These are phyloP conservation scores for Aspergillus pseudoviridinutans DNA, from an alignment of 2,329 filamentous ascomycete species.

Conservation along the genomic window DNA sequence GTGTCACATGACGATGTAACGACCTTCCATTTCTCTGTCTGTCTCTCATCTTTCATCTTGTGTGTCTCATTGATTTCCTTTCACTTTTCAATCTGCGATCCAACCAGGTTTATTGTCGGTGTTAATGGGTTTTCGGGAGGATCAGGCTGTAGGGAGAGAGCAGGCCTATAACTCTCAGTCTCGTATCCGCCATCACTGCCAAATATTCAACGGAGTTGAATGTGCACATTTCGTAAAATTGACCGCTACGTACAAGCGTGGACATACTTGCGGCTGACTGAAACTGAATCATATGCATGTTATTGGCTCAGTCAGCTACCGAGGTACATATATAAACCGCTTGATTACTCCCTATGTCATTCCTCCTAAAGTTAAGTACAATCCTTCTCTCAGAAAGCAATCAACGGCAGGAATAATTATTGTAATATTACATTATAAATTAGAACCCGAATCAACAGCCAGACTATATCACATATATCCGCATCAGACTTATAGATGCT, in stretches of 20 bases:
- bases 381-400: no score
- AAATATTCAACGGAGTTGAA: not conserved
- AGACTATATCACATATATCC: not conserved
- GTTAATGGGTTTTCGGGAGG: not conserved
- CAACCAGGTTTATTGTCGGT: not conserved
- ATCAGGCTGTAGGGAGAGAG: not conserved
- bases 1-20: slow-evolving; percentile 29
- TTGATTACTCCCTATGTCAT: no score
- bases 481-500: not conserved
- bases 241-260: not conserved
- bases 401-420: not conserved
- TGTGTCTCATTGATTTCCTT: not conserved
- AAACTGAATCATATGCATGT: not conserved
- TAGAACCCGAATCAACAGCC: not conserved
- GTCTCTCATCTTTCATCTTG: not conserved
- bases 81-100: not conserved
- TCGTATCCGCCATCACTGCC: not conserved
- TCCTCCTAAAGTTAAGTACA: no score
- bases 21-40: slow-evolving; percentile 23
- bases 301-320: not conserved
- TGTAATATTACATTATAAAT: not conserved
- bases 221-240: not conserved
- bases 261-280: not conserved
- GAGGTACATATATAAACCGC: not conserved
- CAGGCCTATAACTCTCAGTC: not conserved